A percentile compares a stretch with the other conserved stretches of the same genome.
These are phyloP conservation scores for Bretschneidera sinensis DNA, from an alignment of 345 rosid species.

Conservation along the genomic window DNA sequence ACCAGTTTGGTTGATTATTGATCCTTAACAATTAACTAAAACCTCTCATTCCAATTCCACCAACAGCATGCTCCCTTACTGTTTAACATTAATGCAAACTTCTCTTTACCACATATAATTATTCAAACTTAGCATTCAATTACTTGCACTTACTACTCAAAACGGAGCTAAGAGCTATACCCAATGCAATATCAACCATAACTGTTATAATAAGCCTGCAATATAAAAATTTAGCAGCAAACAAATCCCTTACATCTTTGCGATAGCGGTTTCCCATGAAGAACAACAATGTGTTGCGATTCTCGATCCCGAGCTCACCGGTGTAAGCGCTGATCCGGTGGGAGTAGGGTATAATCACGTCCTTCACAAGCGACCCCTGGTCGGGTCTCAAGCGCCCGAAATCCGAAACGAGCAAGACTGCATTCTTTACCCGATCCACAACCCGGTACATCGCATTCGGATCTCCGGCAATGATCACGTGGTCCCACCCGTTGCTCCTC, in stretches of 20 bases:
- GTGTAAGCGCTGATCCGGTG: constrained; percentile 68
- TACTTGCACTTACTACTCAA: no score
- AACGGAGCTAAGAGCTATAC: not conserved
- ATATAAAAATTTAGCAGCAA: not conserved
- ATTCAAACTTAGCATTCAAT: no score
- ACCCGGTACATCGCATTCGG: constrained; percentile 78
- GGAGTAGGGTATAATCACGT: constrained; percentile 82
- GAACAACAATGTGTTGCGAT: constrained; percentile 70
- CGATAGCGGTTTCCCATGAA: constrained; percentile 98
- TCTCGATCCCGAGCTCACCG: constrained; percentile 59
- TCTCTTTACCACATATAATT: no score
- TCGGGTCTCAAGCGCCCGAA: constrained; percentile 77
- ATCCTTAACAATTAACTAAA: no score
- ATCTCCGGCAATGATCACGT: constrained; percentile 79
- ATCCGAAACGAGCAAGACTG: constrained; percentile 66
- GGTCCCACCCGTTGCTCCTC: constrained; percentile 73
- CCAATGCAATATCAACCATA: not conserved
- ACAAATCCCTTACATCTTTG: constrained; percentile 58
- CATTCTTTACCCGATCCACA: constrained; percentile 61
- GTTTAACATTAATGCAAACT: no score
- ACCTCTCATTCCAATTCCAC: no score
- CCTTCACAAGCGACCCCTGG: constrained; percentile 91
- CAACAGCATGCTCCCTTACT: no score
- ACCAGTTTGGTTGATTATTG: no score
- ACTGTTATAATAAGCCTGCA: not conserved